A percentile compares a stretch with the other conserved stretches of the same genome.
Evolutionary conservation across 2,329 filamentous ascomycete genomes (phyloP).

Genomic region (Aspergillus amoenus): DNA sequence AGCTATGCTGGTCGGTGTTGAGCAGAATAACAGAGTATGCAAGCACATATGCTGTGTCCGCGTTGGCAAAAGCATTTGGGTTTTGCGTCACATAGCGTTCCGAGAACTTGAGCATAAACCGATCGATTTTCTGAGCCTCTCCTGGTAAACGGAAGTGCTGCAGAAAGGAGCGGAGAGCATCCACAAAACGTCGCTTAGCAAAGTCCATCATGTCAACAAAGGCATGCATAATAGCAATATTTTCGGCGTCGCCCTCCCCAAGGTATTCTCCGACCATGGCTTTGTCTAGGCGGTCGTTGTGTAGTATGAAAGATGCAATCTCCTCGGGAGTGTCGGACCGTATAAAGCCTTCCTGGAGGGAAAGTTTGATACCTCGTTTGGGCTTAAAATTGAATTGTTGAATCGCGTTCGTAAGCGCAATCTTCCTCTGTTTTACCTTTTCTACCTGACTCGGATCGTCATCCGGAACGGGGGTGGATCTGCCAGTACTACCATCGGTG

Average conservation of each 20-base stretch:
- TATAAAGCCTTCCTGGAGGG: conserved; percentile 86
- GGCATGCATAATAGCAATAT: conserved; percentile 97
- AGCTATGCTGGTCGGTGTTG: conserved; percentile 93
- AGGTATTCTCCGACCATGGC: conserved; percentile 89
- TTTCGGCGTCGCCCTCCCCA: conserved; percentile 87
- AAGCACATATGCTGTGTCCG: conserved; percentile 94
- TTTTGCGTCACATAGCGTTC: conserved; percentile 94
- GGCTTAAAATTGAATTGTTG: conserved; percentile 97
- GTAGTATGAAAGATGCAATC: conserved; percentile 78
- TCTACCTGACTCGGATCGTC: conserved; percentile 95
- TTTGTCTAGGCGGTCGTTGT: conserved; percentile 85
- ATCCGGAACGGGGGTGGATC: conserved; percentile 69
- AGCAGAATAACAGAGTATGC: conserved; percentile 96
- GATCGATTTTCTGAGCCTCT: conserved; percentile 98
- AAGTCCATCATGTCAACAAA: conserved; percentile 98
- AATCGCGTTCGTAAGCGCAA: conserved; percentile 83
- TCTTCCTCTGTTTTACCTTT: conserved; percentile 91
- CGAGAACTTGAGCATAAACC: conserved; percentile 98
- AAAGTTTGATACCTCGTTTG: conserved; percentile 82
- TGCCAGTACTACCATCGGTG: conserved; percentile 54
- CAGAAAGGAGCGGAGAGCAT: conserved; percentile 84
- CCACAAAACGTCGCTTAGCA: conserved; percentile 84
- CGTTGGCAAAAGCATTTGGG: conserved; percentile 95
- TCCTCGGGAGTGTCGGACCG: conserved; percentile 73
- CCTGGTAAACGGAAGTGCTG: conserved; percentile 94